A percentile compares a stretch with the other conserved stretches of the same genome.
Evolutionary conservation across 2,329 filamentous ascomycete genomes (phyloP).

Genomic region (Fusarium albosuccineum): DNA sequence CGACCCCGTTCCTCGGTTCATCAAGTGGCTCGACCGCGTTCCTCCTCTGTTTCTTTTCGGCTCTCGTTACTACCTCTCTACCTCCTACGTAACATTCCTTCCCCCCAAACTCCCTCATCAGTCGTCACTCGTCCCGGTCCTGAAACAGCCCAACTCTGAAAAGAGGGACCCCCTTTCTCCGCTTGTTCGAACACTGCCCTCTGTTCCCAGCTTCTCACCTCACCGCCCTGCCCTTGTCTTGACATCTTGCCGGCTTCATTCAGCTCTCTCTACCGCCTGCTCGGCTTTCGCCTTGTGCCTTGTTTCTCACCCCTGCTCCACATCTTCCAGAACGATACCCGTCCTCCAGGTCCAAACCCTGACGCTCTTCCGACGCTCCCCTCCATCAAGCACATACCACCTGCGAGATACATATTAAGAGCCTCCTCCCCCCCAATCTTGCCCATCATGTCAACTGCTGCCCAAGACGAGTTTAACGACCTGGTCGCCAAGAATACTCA

Average conservation of each 20-base stretch:
- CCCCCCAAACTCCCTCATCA: conserved; percentile 13
- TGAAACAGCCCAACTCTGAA: conserved; percentile 44
- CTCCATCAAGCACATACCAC: conserved; percentile 32
- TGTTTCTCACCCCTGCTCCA: conserved; percentile 46
- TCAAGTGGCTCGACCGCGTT: conserved; percentile 38
- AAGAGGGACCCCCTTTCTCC: conserved; percentile 37
- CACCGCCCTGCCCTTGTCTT: conserved; percentile 38
- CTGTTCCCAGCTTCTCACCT: conserved; percentile 43
- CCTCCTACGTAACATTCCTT: conserved; percentile 28
- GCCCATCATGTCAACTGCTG: conserved; percentile 69
- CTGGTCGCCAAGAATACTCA: conserved; percentile 69
- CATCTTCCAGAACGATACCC: conserved; percentile 52
- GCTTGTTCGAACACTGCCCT: conserved; percentile 35
- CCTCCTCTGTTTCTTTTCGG: conserved; percentile 31
- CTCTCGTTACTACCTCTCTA: conserved; percentile 11
- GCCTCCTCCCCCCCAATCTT: conserved; percentile 25
- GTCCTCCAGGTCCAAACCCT: conserved; percentile 37
- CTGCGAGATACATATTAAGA: conserved; percentile 46
- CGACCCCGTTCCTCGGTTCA: conserved; percentile 34
- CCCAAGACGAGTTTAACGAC: conserved; percentile 76
- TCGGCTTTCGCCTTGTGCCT: conserved; percentile 46
- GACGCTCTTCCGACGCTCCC: conserved; percentile 38
- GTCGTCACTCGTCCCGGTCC: conserved; percentile 25
- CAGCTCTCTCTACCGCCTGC: conserved; percentile 14
- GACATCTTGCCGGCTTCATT: conserved; percentile 25